A percentile compares a stretch with the other conserved stretches of the same genome.
These are phyloP conservation scores for Sclerotinia minor DNA, from an alignment of 2,329 filamentous ascomycete species.

Conservation along the genomic window DNA sequence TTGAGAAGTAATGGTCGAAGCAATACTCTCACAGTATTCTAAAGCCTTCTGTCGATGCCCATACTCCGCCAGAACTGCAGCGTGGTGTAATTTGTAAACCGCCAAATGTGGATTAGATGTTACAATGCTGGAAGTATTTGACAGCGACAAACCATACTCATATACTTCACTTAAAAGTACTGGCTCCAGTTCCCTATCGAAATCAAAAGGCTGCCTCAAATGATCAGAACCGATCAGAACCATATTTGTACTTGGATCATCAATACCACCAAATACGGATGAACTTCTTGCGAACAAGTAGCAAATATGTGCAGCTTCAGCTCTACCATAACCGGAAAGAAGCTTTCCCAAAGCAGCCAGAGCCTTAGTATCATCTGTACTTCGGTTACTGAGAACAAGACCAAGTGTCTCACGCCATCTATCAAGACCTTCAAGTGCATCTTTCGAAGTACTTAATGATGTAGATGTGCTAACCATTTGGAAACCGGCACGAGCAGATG, in stretches of 20 bases:
- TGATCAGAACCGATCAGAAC: slow-evolving; percentile 87
- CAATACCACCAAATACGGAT: slow-evolving; percentile 75
- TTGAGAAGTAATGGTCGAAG: slow-evolving; percentile 71
- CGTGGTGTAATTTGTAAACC: slow-evolving; percentile 88
- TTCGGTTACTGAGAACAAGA: slow-evolving; percentile 85
- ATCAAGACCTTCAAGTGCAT: slow-evolving; percentile 80
- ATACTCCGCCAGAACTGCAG: slow-evolving; percentile 77
- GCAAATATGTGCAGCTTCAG: slow-evolving; percentile 91
- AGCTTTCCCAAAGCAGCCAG: slow-evolving; percentile 79
- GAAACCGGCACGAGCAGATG: slow-evolving; percentile 86
- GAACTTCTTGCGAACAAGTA: slow-evolving; percentile 78
- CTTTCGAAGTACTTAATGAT: slow-evolving; percentile 60
- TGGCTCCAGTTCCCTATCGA: slow-evolving; percentile 78
- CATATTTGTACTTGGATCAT: slow-evolving; percentile 76
- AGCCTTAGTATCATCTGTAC: slow-evolving; percentile 72
- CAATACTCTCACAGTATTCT: slow-evolving; percentile 87
- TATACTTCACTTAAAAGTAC: slow-evolving; percentile 96
- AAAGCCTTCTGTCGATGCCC: slow-evolving; percentile 81
- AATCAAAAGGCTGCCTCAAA: slow-evolving; percentile 65
- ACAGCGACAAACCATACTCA: slow-evolving; percentile 81
- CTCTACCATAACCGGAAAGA: slow-evolving; percentile 79
- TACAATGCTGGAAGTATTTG: slow-evolving; percentile 54
- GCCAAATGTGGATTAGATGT: slow-evolving; percentile 77
- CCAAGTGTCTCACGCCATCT: slow-evolving; percentile 92
- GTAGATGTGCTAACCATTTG: slow-evolving; percentile 82